Conservation (phyloP, 1,284 basidiomycete species). For the Athelia psychrophila region DNA sequence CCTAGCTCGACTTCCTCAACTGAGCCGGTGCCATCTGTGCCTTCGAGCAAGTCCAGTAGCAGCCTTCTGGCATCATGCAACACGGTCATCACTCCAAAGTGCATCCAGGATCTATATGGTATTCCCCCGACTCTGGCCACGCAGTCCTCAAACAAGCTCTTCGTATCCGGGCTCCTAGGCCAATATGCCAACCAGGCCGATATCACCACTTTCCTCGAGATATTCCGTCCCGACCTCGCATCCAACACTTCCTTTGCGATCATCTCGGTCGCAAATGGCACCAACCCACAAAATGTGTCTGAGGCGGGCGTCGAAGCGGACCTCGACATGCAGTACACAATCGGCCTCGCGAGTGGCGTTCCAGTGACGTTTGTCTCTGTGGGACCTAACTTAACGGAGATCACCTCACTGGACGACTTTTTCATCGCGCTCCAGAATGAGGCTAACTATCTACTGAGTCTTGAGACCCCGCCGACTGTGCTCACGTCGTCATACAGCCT, state of each 20-base stretch:
- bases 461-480: conserved; percentile 57
- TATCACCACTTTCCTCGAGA: conserved; percentile 47
- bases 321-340: conserved; percentile 67
- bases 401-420: conserved; percentile 55
- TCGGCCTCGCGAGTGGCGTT: conserved; percentile 58
- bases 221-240: conserved; percentile 51
- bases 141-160: conserved; percentile 32
- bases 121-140: conserved; percentile 32
- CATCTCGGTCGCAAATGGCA: conserved; percentile 54
- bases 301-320: conserved; percentile 61
- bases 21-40: too few species aligned
- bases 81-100: conserved; percentile 35
- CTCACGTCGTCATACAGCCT: conserved; percentile 57
- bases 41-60: too few species aligned
- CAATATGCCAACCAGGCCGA: conserved; percentile 42
- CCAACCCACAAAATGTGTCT: conserved; percentile 44
- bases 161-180: conserved; percentile 38
- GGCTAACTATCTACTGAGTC: conserved; percentile 42
- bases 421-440: conserved; percentile 59
- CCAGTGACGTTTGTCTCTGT: conserved; percentile 60
- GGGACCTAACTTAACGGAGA: conserved; percentile 13
- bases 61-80: conserved; percentile 30
- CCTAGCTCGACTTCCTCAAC: too few species aligned
- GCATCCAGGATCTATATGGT: conserved; percentile 39
- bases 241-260: conserved; percentile 48